Percentiles rank a stretch among this genome's conserved stretches.
phyloP scores from a whole-genome alignment of 108 stramenopile genomes.

The Hondaea fermentalgiana region DNA sequence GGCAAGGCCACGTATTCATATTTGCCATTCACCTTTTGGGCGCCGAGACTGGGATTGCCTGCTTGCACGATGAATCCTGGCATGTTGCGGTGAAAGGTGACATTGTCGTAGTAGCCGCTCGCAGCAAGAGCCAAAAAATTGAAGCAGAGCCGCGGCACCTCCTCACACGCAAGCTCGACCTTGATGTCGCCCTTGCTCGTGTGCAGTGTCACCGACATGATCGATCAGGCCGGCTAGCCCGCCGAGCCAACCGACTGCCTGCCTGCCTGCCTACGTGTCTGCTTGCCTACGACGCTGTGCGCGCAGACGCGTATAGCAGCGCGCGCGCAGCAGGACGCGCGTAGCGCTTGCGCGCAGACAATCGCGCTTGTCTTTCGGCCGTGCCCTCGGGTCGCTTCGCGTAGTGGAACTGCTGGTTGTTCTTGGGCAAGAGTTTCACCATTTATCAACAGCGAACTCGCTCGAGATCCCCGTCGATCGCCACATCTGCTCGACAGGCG shows the following conservation, averaged over 20 bases:
- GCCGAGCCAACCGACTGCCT: neutral
- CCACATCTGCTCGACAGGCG: too few species aligned
- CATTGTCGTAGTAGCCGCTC: conserved; percentile 77
- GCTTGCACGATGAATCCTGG: conserved; percentile 91
- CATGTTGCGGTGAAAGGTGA: conserved; percentile 84
- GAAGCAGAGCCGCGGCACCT: conserved; percentile 73
- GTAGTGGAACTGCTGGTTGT: too few species aligned
- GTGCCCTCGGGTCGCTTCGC: too few species aligned
- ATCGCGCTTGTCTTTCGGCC: too few species aligned
- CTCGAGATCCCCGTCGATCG: too few species aligned
- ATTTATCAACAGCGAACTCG: too few species aligned
- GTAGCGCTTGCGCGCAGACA: neutral
- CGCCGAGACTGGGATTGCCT: conserved; percentile 74
- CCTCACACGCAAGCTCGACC: conserved; percentile 90
- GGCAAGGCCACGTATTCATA: neutral
- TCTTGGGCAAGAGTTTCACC: too few species aligned
- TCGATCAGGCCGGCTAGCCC: neutral
- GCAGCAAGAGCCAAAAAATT: conserved; percentile 81
- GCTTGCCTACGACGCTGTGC: neutral
- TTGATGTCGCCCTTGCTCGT: conserved; percentile 84
- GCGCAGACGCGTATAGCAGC: neutral
- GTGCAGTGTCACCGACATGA: conserved; percentile 85
- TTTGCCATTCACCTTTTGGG: neutral
- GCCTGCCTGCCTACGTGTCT: neutral
- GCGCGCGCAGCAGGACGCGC: neutral